A percentile compares a stretch with the other conserved stretches of the same genome.
Evolutionary conservation across 176 grass and related monocot species (phyloP).

Genomic region (Tillandsia fasciculata): DNA sequence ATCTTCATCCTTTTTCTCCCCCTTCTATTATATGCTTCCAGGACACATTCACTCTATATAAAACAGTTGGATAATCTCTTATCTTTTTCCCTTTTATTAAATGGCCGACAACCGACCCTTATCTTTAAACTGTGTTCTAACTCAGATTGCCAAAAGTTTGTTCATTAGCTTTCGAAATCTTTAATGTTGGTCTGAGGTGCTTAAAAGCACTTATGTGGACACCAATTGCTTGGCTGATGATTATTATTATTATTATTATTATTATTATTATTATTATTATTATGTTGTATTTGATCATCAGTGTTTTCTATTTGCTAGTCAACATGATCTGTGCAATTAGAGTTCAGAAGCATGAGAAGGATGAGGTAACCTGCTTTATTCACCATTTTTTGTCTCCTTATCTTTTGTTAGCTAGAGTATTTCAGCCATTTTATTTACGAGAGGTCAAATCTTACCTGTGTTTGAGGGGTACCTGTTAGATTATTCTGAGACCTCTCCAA

Average conservation of each 20-base stretch:
- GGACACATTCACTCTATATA: not conserved
- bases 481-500: too few relatives aligned
- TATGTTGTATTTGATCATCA: not conserved
- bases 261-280: not conserved
- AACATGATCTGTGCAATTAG: not conserved
- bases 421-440: too few relatives aligned
- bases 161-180: not conserved
- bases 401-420: too few relatives aligned
- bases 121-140: not conserved
- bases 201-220: too few relatives aligned
- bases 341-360: too few relatives aligned
- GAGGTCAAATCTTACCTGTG: too few relatives aligned
- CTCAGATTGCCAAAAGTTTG: not conserved
- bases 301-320: not conserved
- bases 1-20: too few relatives aligned
- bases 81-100: not conserved
- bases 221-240: not conserved
- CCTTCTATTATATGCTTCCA: not conserved
- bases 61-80: not conserved
- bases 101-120: not conserved
- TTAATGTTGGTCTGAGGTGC: not conserved
- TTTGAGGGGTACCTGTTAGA: too few relatives aligned
- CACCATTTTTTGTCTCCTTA: too few relatives aligned
- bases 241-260: not conserved
- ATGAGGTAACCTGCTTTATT: too few relatives aligned